phyloP scores from a whole-genome alignment of 345 rosid genomes.

The Barbarea vulgaris region DNA sequence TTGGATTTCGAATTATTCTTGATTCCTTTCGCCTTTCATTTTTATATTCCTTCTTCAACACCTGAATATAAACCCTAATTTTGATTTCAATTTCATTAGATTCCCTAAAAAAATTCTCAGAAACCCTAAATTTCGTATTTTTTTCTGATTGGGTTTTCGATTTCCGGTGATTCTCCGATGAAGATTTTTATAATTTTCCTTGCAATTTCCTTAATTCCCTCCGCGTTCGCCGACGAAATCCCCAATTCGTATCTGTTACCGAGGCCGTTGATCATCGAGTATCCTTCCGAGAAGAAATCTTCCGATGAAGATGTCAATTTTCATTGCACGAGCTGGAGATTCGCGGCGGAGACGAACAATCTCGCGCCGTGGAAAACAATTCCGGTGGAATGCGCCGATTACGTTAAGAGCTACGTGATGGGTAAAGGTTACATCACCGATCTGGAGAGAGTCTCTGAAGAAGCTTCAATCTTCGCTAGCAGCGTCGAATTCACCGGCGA shows the following conservation, averaged over 20 bases:
- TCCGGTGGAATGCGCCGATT: constrained; percentile 69
- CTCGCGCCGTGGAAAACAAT: constrained; percentile 80
- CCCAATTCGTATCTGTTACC: constrained; percentile 49
- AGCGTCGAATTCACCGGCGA: constrained; percentile 55
- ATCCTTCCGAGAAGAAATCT: constrained; percentile 42
- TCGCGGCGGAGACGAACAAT: constrained; percentile 81
- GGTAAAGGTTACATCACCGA: constrained; percentile 70
- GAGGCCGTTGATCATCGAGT: constrained; percentile 63
- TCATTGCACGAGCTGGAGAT: constrained; percentile 90
- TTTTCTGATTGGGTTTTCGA: not conserved
- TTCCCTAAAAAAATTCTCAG: not conserved
- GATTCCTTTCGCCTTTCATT: not conserved
- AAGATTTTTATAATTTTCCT: constrained; percentile 40
- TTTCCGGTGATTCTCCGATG: constrained; percentile 42
- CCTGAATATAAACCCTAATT: not conserved
- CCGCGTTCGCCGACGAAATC: constrained; percentile 46
- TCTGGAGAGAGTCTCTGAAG: constrained; percentile 62
- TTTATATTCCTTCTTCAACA: not conserved
- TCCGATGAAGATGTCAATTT: constrained; percentile 52
- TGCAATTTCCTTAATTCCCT: constrained; percentile 42
- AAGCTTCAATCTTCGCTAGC: constrained; percentile 64
- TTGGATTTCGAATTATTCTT: not conserved
- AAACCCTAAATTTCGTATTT: not conserved
- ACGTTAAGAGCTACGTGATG: constrained; percentile 63
- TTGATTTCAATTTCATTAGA: not conserved